Conservation (phyloP, 139 green algal genomes). For the Chlamydomonas asymmetrica region DNA sequence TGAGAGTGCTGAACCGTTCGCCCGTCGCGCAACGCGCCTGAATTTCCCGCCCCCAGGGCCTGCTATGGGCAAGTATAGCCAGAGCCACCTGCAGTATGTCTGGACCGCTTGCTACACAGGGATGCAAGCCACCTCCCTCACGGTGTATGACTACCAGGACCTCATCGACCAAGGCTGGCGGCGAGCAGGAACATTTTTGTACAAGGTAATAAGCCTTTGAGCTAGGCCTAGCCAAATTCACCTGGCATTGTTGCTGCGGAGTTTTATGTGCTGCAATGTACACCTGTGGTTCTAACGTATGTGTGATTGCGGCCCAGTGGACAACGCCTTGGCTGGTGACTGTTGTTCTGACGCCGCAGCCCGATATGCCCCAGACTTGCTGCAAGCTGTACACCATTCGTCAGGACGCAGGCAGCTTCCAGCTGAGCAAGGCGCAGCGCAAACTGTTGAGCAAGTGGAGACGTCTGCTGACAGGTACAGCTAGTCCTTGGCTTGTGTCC, state of each 20-base stretch:
- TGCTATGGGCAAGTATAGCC: too few relatives aligned
- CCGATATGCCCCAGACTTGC: conserved; percentile 42
- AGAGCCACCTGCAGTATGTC: too few relatives aligned
- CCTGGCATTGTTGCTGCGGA: neutral
- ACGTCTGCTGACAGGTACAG: conserved; percentile 27
- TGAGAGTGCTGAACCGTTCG: too few relatives aligned
- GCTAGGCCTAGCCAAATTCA: neutral
- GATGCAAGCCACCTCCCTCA: conserved; percentile 35
- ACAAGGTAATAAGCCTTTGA: conserved; percentile 37
- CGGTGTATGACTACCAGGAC: conserved; percentile 50
- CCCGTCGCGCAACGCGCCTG: too few relatives aligned
- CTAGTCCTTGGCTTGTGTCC: neutral
- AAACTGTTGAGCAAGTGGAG: conserved; percentile 42
- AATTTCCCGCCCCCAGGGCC: too few relatives aligned
- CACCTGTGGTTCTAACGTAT: neutral
- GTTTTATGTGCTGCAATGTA: neutral
- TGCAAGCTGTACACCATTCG: conserved; percentile 65
- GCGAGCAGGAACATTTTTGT: conserved; percentile 52
- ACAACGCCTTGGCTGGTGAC: too few relatives aligned
- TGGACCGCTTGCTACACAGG: too few relatives aligned
- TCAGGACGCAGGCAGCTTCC: conserved; percentile 36
- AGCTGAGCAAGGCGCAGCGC: conserved; percentile 35
- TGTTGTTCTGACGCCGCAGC: too few relatives aligned
- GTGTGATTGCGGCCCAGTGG: neutral
- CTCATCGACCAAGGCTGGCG: conserved; percentile 56